Evolutionary conservation across 108 stramenopile genomes (phyloP).

Genomic region (Skeletonema marinoi): DNA sequence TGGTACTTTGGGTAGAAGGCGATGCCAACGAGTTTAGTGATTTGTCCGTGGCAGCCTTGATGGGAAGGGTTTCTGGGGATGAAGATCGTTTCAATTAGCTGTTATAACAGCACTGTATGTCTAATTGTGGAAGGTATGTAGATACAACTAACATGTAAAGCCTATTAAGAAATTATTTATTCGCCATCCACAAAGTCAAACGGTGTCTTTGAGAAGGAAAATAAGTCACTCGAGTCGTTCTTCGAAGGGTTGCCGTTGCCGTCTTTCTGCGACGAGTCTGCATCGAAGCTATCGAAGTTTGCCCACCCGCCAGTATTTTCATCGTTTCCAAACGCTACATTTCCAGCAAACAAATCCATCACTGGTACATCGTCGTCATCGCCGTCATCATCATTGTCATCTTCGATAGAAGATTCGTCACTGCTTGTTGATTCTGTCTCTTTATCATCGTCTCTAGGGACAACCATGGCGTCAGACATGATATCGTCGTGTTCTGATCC

Average conservation of each 20-base stretch:
- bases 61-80: neutral
- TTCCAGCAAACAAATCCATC: slow-evolving; percentile 49
- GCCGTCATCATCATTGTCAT: slow-evolving; percentile 22
- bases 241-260: neutral
- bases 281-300: slow-evolving; percentile 32
- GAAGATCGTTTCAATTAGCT: neutral
- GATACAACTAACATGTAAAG: slow-evolving; percentile 90
- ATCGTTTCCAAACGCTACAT: slow-evolving; percentile 5
- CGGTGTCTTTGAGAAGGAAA: slow-evolving; percentile 13
- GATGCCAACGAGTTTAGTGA: neutral
- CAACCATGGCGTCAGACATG: slow-evolving; percentile 46
- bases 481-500: slow-evolving; percentile 22
- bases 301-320: slow-evolving; percentile 5
- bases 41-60: neutral
- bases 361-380: slow-evolving; percentile 38
- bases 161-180: neutral
- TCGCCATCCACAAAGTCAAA: slow-evolving; percentile 24
- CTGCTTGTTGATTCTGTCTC: slow-evolving; percentile 12
- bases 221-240: neutral
- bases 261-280: neutral
- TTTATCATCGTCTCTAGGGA: slow-evolving; percentile 16
- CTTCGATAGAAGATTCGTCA: slow-evolving; percentile 33
- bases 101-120: neutral
- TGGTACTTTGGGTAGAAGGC: neutral
- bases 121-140: slow-evolving; percentile 80